These are phyloP conservation scores for Dryadomyces quercus-mongolicae DNA, from an alignment of 2,329 filamentous ascomycete genomes.

Conservation along the genomic window DNA sequence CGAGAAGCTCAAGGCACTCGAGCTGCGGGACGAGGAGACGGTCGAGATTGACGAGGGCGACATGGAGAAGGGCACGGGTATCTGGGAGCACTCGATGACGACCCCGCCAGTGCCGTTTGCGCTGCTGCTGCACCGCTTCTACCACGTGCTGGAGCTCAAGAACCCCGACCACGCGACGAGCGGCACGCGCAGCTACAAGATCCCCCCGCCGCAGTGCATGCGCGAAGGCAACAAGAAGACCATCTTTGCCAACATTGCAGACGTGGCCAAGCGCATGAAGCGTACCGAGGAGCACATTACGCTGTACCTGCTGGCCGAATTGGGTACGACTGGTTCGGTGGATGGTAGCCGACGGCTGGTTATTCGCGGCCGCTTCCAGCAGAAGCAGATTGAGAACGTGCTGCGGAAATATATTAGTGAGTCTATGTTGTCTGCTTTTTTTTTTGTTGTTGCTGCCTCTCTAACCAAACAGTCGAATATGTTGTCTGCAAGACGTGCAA, in stretches of 20 bases:
- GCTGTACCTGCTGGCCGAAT: constrained; percentile 90
- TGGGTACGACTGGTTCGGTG: constrained; percentile 93
- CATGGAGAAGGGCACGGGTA: constrained; percentile 75
- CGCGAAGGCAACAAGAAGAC: constrained; percentile 99
- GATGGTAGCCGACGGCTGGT: constrained; percentile 87
- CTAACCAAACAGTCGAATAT: constrained; percentile 60
- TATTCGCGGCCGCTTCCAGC: constrained; percentile 94
- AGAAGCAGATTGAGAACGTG: constrained; percentile 98
- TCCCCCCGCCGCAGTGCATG: constrained; percentile 93
- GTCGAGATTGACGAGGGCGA: constrained; percentile 52
- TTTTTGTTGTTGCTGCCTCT: not conserved
- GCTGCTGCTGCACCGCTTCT: constrained; percentile 82
- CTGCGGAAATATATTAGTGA: constrained; percentile 79
- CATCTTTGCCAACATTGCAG: constrained; percentile 97
- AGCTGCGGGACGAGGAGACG: constrained; percentile 51
- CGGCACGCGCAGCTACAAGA: constrained; percentile 94
- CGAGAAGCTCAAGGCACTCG: constrained; percentile 49
- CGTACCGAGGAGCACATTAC: constrained; percentile 95
- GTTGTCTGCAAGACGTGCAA: constrained; percentile 98
- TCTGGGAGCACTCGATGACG: constrained; percentile 75
- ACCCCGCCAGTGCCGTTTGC: constrained; percentile 69
- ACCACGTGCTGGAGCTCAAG: constrained; percentile 85
- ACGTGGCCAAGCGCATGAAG: constrained; percentile 99
- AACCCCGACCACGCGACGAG: constrained; percentile 90
- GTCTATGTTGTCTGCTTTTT: constrained; percentile 32